phyloP scores from a whole-genome alignment of 73 alveolate species.

The Symbiodinium natans region DNA sequence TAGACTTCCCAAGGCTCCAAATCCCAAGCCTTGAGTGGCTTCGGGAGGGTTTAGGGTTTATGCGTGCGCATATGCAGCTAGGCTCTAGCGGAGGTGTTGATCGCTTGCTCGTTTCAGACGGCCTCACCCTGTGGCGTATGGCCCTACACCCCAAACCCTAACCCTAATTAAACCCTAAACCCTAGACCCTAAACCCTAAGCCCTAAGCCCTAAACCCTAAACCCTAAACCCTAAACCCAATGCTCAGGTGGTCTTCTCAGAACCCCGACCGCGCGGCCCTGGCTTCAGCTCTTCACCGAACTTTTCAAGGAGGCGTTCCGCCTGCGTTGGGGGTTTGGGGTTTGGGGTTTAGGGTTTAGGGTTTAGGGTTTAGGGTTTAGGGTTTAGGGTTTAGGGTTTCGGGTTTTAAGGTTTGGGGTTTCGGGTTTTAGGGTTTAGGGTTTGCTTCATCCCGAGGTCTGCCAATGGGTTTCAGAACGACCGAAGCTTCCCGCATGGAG shows the following conservation, averaged over 20 bases:
- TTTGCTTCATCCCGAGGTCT: no score
- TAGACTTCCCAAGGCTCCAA: no score
- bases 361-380: not conserved
- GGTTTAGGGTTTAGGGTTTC: no score
- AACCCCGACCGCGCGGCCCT: not conserved
- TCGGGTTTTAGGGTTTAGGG: not conserved
- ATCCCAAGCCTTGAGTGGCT: no score
- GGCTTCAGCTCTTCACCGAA: not conserved
- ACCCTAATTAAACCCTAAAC: not conserved
- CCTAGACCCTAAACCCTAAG: not conserved
- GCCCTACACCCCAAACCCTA: not conserved
- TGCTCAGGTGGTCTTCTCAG: no score
- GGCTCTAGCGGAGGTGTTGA: no score
- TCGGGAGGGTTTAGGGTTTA: no score
- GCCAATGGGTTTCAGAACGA: no score
- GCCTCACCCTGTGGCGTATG: no score
- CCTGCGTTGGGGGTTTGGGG: not conserved
- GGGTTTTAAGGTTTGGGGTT: not conserved
- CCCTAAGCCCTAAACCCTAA: not conserved
- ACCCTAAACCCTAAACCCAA: not conserved
- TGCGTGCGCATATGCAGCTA: no score
- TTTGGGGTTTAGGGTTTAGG: not conserved
- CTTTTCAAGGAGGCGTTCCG: not conserved
- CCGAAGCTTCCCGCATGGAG: not conserved
- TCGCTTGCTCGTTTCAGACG: no score